Conservation (phyloP, 768 basidiomycete species). For the Mycena leptocephala region DNA sequence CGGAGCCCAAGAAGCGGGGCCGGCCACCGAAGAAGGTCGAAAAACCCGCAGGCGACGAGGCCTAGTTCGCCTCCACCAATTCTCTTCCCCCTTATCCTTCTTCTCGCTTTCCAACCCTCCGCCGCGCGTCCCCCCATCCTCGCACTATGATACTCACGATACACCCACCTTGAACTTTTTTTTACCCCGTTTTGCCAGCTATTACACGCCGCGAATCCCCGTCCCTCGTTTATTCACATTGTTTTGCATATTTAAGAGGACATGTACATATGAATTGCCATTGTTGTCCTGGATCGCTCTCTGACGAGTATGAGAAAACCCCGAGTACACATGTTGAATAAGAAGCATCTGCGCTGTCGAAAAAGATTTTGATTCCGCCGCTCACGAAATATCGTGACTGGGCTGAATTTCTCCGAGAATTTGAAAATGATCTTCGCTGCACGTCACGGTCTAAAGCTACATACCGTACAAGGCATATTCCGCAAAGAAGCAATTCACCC, state of each 20-base stretch:
- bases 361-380: slow-evolving; percentile 51
- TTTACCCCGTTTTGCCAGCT: slow-evolving; percentile 41
- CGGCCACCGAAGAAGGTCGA: slow-evolving; percentile 73
- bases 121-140: slow-evolving; percentile 5
- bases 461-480: slow-evolving; percentile 30
- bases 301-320: slow-evolving; percentile 39
- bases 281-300: slow-evolving; percentile 42
- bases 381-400: slow-evolving; percentile 31
- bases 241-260: slow-evolving; percentile 49
- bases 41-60: slow-evolving; percentile 24
- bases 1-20: slow-evolving; percentile 79
- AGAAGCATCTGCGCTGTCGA: slow-evolving; percentile 46
- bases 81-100: slow-evolving; percentile 16
- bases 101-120: slow-evolving; percentile 23
- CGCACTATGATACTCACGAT: slow-evolving; percentile 24
- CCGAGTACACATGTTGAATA: slow-evolving; percentile 37
- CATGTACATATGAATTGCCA: slow-evolving; percentile 52
- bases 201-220: slow-evolving; percentile 14
- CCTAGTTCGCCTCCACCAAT: slow-evolving; percentile 31
- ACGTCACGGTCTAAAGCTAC: background rate
- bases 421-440: slow-evolving; percentile 22
- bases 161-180: slow-evolving; percentile 38
- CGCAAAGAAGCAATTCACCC: slow-evolving; percentile 10
- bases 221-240: slow-evolving; percentile 43
- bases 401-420: slow-evolving; percentile 33